Conservation (phyloP, 106 monocot species). For the Dioscorea dumetorum region DNA sequence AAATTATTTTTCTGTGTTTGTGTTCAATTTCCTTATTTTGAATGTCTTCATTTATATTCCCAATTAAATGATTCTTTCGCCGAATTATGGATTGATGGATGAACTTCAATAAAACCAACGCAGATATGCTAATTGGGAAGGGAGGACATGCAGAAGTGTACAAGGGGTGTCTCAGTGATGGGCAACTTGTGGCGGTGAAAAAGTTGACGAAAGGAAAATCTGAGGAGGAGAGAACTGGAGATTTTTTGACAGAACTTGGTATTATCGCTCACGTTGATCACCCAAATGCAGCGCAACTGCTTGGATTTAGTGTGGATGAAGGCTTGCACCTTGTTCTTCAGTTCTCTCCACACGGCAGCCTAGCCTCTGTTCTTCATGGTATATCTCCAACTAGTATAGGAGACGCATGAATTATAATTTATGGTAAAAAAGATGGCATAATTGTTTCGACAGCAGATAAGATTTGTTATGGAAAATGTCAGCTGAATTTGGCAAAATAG, state of each 20-base stretch:
- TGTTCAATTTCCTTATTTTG: background rate
- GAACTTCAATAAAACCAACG: background rate
- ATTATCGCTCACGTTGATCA: constrained; percentile 94
- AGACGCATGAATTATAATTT: too few relatives aligned
- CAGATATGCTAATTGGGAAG: constrained; percentile 88
- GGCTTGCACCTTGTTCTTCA: constrained; percentile 82
- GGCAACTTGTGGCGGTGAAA: constrained; percentile 87
- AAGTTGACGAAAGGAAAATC: constrained; percentile 57
- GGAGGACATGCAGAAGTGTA: constrained; percentile 97
- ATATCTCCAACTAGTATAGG: constrained; percentile 1
- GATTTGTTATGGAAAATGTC: too few relatives aligned
- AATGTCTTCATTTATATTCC: background rate
- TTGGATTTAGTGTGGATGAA: constrained; percentile 84
- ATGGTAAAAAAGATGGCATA: too few relatives aligned
- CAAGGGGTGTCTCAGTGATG: constrained; percentile 58
- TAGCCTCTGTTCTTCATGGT: constrained; percentile 92
- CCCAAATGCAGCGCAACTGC: constrained; percentile 81
- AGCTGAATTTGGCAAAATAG: too few relatives aligned
- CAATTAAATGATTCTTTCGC: too few relatives aligned
- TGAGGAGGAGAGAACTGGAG: constrained; percentile 59
- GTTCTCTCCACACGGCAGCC: constrained; percentile 93
- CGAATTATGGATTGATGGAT: too few relatives aligned
- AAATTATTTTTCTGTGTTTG: background rate
- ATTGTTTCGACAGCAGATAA: too few relatives aligned
- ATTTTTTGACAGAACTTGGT: constrained; percentile 92